Evolutionary conservation across 2,329 filamentous ascomycete genomes (phyloP), one percentile per base, ranked within the genome.

Genomic region (Stagonosporopsis cucurbitacearum): DNA sequence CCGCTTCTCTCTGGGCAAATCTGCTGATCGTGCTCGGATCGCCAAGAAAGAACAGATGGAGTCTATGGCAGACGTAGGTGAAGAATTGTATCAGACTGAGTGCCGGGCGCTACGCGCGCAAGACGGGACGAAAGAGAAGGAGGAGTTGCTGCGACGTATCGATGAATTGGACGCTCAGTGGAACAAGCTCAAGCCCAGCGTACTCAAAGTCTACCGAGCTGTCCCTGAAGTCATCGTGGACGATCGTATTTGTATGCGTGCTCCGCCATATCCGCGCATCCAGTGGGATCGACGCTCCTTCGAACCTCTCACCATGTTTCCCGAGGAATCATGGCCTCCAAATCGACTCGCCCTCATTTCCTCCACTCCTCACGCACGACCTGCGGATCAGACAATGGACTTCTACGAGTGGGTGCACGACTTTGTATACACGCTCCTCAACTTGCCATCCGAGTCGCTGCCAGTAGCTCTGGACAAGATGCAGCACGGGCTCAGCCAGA

Each of bases 261-360:
- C 57, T 13, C 62, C 64, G 7, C 58, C 63, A 4, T 13, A 45
- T 8, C 60, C 62, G 4, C 70, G 66, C 17, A 45, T 73, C 4
- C 60, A 66, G 43, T 93, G 88, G 86, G 91, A 96, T 72, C 81
- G 83, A 1, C 86, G 92, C 15, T 76, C 79, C 2, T 86, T 85
- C 66, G 91, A 96, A 66, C 89, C 91, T 0, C 78, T 96, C 15
- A 73, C 78, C 22, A 82, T 85, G 2, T 57, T 78, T 4, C 47
- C 74, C 0, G 67, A 82, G 0, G 92, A 96, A 62, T 88, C 91
- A 66, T 91, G 82, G 71, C 91, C 91, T 1, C 78, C 82, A 22
- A 74, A 80, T 8, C 77, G 80, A 6, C 78, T 85, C 51, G 76
- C 79, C 11, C 82, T 94, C 3, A 71, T 92, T 15, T 89, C 92